Evolutionary conservation across 2,329 filamentous ascomycete genomes (phyloP), one percentile per base, ranked within the genome.

Genomic region (Harringtonia aguacate): DNA sequence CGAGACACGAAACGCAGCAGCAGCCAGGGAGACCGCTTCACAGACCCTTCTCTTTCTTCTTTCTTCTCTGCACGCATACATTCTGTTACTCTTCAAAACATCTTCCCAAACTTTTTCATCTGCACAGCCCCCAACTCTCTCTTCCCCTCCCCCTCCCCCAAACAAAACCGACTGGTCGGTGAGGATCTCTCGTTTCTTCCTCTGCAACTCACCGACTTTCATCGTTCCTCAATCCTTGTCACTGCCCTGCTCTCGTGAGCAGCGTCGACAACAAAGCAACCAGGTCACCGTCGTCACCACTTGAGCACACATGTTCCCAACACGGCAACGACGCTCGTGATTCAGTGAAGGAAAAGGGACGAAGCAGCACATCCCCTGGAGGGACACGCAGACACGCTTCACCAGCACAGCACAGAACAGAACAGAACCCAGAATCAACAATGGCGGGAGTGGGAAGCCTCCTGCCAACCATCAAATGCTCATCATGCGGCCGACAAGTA

Each of bases 391-490:
- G n/a, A n/a, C n/a, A n/a, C n/a, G n/a, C 18, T 44, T 2, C 20
- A 5, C n/a, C n/a, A n/a, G n/a, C 29, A 30, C 34, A 28, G 28
- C 45, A 21, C n/a, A 17, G 17, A 29, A 21, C 29, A 46, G 14
- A 28, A 39, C 5, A n/a, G 24, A 14, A 9, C 40, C 36, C n/a
- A n/a, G n/a, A n/a, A 37, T 34, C 39, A 46, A 48, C 48, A 47
- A 47, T 48, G 67, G 36, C 60, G 52, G 40, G 69, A 69, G 54
- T 71, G 79, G 57, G 73, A 79, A 60, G 75, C 61, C 78, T 89
- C 51, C 70, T 92, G 68, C 86, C 87, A 57, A 80, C 80, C 21
- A 85, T 94, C 64, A 94, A 90, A 71, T 94, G 87, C 64, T 94
- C 87, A 43, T 79, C 73, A 66, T 94, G 87, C 59, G 77, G 79